Base-by-base conservation (phyloP, 108 stramenopile genomes). In the Nannochloropsis oceanica region DNA sequence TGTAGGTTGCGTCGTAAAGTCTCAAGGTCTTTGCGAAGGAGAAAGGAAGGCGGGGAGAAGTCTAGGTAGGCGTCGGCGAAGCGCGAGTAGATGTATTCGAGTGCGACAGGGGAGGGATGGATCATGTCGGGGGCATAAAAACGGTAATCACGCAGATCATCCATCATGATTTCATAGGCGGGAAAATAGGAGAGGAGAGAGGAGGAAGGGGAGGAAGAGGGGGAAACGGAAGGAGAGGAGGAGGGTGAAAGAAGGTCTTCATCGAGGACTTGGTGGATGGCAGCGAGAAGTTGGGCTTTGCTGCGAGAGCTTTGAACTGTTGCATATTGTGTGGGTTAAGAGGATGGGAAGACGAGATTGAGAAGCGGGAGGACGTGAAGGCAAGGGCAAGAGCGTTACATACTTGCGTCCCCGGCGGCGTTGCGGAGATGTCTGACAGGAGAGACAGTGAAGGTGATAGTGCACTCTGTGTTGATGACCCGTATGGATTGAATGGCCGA, bases 121-220 rank as follows among this genome's bases (percentile, higher is more conserved):
- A 87, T 84, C 87, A 87, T 87, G 27, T 87, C 87, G 27, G 87
- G 18, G 80, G 83, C 87, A 42, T 44, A 87, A 83, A 87, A 87
- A n/a, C 87, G 87, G 12, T 87, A 87, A 27, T 87, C 87, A 20
- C 85, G 81, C 27, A 87, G 44, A 42, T 87, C 87, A 25, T 87
- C 87, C 10, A 44, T 87, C 26, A 87, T 59, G 27, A 87, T 84
- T 83, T 87, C 87, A 44, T 79, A 87, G 25, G 84, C 79, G 20
- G 87, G 87, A 25, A 87, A 87, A 44, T 87, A 87, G 34, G 50
- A 50, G 9, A 87, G 42, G 3, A 73, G 59, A 73, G 59, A n/a
- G 59, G 59, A 73, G 22, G 59, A 73, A n/a, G 59, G 0, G n/a
- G 59, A 9, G 0, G 8, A 9, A 7, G 59, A n/a, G 59, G 59